A percentile compares a stretch with the other conserved stretches of the same genome.
These are phyloP conservation scores for Echium plantagineum DNA, from an alignment of 257 asterid genomes.

Conservation along the genomic window DNA sequence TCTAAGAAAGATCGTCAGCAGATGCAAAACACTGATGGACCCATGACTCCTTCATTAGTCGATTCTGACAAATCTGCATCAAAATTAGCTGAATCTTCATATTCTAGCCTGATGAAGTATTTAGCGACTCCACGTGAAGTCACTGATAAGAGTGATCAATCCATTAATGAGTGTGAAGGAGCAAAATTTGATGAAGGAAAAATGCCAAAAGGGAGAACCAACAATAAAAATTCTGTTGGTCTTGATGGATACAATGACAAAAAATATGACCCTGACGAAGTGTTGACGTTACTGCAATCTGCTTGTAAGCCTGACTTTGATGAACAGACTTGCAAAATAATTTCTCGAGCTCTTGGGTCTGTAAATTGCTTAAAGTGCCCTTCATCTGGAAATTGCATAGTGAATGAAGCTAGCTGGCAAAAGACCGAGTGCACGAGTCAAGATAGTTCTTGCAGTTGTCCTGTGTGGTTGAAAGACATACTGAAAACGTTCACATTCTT, in stretches of 20 bases:
- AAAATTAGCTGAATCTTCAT: slow-evolving; percentile 50
- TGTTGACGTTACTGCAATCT: slow-evolving; percentile 34
- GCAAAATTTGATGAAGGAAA: slow-evolving; percentile 19
- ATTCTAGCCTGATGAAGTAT: slow-evolving; percentile 70
- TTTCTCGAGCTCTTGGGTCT: slow-evolving; percentile 37
- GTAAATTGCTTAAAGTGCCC: slow-evolving; percentile 51
- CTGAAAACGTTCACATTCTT: slow-evolving; percentile 42
- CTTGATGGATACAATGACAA: slow-evolving; percentile 21
- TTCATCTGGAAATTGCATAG: slow-evolving; percentile 38
- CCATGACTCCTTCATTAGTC: slow-evolving; percentile 20
- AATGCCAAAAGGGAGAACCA: slow-evolving; percentile 14
- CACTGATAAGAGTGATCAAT: slow-evolving; percentile 17
- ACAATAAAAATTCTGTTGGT: slow-evolving; percentile 14
- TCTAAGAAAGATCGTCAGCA: slow-evolving; percentile 41
- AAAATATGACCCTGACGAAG: slow-evolving; percentile 24
- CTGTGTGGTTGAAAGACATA: slow-evolving; percentile 62
- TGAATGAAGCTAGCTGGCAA: slow-evolving; percentile 24
- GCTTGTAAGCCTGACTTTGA: slow-evolving; percentile 26
- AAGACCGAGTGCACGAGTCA: slow-evolving; percentile 21
- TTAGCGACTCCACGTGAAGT: slow-evolving; percentile 31
- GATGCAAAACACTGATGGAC: slow-evolving; percentile 22
- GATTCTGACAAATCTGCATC: slow-evolving; percentile 20
- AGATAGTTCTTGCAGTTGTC: slow-evolving; percentile 42
- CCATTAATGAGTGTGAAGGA: slow-evolving; percentile 19
- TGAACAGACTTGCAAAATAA: slow-evolving; percentile 27